Percentiles rank a stretch among this genome's conserved stretches.
Conservation (phyloP, 2,329 filamentous ascomycete species). For the Neophaeococcomyces aloes region DNA sequence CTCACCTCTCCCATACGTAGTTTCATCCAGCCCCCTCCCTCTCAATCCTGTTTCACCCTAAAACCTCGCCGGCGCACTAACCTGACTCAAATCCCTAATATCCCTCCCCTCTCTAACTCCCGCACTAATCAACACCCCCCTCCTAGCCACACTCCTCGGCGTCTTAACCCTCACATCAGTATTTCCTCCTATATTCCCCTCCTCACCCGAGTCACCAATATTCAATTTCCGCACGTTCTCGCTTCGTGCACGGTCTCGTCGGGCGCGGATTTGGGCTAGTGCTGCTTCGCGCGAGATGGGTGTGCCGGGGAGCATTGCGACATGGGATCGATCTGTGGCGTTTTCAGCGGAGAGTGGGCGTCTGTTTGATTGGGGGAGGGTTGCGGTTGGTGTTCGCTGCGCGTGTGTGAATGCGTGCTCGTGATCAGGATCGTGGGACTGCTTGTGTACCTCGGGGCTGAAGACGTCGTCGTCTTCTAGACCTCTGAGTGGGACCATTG, state of each 20-base stretch:
- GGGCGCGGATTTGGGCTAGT: conserved; percentile 39
- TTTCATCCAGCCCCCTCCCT: too few species aligned
- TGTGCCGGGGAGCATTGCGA: conserved; percentile 30
- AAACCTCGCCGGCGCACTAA: conserved; percentile 8
- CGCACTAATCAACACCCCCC: conserved; percentile 7
- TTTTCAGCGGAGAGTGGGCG: conserved; percentile 3
- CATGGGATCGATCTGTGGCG: conserved; percentile 13
- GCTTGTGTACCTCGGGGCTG: conserved; percentile 2
- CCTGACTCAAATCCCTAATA: conserved; percentile 6
- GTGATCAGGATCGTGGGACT: conserved; percentile 9
- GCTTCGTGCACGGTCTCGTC: conserved; percentile 36
- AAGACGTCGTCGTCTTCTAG: conserved; percentile 13
- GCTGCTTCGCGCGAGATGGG: conserved; percentile 39
- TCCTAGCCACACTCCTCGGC: conserved; percentile 4
- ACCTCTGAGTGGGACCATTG: conserved; percentile 17
- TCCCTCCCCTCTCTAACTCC: conserved; percentile 2
- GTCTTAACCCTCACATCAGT: conserved; percentile 5
- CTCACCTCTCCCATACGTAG: too few species aligned
- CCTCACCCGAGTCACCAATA: too few species aligned
- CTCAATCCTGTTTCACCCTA: too few species aligned
- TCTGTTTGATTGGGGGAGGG: too few species aligned
- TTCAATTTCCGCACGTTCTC: conserved; percentile 26
- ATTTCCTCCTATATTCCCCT: too few species aligned
- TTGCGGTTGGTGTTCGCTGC: too few species aligned
- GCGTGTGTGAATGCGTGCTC: too few species aligned